Evolutionary conservation across 345 rosid species (phyloP), one percentile per base, ranked within the genome.

Genomic region (Geranium brycei): DNA sequence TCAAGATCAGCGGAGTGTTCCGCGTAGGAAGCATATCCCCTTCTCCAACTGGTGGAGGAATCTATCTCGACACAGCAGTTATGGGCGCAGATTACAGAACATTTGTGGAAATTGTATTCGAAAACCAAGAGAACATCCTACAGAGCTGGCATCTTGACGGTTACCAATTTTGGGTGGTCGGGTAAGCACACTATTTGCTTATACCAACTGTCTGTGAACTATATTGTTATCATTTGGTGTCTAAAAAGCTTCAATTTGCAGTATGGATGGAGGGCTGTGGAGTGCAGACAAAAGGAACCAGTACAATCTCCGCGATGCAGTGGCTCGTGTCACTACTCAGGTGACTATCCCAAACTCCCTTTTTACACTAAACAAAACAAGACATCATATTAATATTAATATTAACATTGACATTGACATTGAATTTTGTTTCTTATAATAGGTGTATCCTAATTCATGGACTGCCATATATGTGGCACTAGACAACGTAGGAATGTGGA

Each of bases 401-500:
- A 23, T 2, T 23, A 2, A 23, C 28, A 23, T 2, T 23, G 28
- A 2, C 28, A 23, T 2, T 23, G 28, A 23, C 28, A 23, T 2
- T 23, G 28, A 23, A 23, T 23, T 23, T 23, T 23, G 28, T 23
- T 23, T 23, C 28, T 23, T 23, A 23, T 23, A 23, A 23, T 23
- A 92, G 98, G 99, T 90, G 0, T 93, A 90, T 69, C 99, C 97
- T 2, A 79, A 68, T 0, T 80, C 97, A 61, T 93, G 99, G 99
- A 82, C 91, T 0, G 97, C 99, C 0, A 83, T 93, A 53, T 85
- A 88, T 61, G 78, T 93, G 31, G 83, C 99, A 51, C 80, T 93
- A 0, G 99, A 93, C 78, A 93, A 93, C 19, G 99, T 83, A 17
- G 99, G 99, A 2, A 90, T 90, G 99, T 93, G 99, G 99, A 81